Evolutionary conservation across 495 filamentous ascomycete species (phyloP).

Genomic region (Thozetella sp.): DNA sequence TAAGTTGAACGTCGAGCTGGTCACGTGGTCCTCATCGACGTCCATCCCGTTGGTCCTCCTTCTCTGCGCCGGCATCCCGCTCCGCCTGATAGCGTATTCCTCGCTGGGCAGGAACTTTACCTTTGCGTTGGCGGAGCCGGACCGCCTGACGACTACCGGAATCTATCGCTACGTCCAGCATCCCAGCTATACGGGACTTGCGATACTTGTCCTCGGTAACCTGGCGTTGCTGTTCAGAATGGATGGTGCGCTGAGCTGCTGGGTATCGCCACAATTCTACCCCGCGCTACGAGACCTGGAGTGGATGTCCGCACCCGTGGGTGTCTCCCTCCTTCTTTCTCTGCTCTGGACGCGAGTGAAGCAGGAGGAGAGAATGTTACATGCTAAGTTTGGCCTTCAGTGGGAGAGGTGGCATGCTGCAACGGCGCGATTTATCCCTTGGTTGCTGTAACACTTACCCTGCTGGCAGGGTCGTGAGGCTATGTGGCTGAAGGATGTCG

Average conservation of each 20-base stretch:
- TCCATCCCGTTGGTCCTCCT: conserved; percentile 20
- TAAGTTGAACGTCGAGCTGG: conserved; percentile 23
- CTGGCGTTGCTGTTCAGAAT: conserved; percentile 18
- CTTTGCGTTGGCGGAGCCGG: conserved; percentile 44
- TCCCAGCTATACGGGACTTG: conserved; percentile 44
- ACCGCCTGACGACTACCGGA: conserved; percentile 39
- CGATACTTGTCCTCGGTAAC: conserved; percentile 11
- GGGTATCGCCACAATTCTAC: conserved; percentile 29
- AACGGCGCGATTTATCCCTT: conserved; percentile 29
- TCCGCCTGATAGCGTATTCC: conserved; percentile 35
- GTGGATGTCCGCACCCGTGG: conserved; percentile 8
- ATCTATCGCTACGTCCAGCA: conserved; percentile 49
- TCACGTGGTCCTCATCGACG: conserved; percentile 30
- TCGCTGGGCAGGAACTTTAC: conserved; percentile 49
- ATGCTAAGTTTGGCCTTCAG: conserved; percentile 33
- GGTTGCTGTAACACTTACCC: conserved; percentile 24
- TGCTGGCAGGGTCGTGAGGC: no score
- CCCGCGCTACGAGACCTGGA: conserved; percentile 8
- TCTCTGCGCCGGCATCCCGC: conserved; percentile 28
- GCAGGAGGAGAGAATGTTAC: conserved; percentile 47
- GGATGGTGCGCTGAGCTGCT: conserved; percentile 32
- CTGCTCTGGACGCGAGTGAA: conserved; percentile 17
- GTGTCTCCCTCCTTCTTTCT: conserved; percentile 1
- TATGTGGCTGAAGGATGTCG: no score
- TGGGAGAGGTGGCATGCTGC: conserved; percentile 45